phyloP scores from a whole-genome alignment of 495 filamentous ascomycete genomes.

The Pyrenula aspistea region DNA sequence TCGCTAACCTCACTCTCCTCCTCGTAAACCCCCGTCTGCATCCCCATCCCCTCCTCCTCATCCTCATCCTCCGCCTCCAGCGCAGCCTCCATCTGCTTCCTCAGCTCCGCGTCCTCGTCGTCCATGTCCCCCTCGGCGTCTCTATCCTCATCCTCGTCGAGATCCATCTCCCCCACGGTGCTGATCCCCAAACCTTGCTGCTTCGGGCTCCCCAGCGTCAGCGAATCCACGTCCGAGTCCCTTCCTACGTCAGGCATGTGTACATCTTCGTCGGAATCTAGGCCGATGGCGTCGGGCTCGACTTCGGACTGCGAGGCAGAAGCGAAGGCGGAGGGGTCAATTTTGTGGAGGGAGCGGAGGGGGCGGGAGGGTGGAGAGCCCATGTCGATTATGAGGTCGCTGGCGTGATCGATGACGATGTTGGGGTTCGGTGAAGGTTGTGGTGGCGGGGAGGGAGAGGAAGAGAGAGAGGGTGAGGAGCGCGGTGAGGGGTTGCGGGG shows the following conservation, averaged over 20 bases:
- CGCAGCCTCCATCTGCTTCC: conserved; percentile 36
- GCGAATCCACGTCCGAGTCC: conserved; percentile 14
- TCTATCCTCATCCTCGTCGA: conserved; percentile 4
- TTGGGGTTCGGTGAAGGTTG: conserved; percentile 28
- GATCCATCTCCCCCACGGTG: conserved; percentile 3
- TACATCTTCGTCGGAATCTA: conserved; percentile 29
- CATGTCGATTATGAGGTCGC: conserved; percentile 37
- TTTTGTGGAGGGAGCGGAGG: conserved; percentile 14
- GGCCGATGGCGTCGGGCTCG: conserved; percentile 20
- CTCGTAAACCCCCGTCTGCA: conserved; percentile 28
- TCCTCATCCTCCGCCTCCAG: conserved; percentile 31
- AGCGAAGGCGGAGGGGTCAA: not conserved
- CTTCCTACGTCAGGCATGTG: conserved; percentile 18
- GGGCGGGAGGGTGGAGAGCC: conserved; percentile 30
- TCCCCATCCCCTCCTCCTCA: conserved; percentile 22
- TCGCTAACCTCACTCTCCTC: conserved; percentile 40
- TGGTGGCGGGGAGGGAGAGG: conserved; percentile 21
- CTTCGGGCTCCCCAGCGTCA: conserved; percentile 27
- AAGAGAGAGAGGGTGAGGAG: conserved; percentile 7
- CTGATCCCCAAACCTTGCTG: conserved; percentile 26
- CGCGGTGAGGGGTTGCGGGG: conserved; percentile 15
- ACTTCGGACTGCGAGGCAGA: not conserved
- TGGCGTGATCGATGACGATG: conserved; percentile 30
- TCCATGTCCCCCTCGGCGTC: conserved; percentile 16
- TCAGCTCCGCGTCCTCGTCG: conserved; percentile 29